Conservation (phyloP, 176 grass and related monocot genomes). For the Calamus simplicifolius region DNA sequence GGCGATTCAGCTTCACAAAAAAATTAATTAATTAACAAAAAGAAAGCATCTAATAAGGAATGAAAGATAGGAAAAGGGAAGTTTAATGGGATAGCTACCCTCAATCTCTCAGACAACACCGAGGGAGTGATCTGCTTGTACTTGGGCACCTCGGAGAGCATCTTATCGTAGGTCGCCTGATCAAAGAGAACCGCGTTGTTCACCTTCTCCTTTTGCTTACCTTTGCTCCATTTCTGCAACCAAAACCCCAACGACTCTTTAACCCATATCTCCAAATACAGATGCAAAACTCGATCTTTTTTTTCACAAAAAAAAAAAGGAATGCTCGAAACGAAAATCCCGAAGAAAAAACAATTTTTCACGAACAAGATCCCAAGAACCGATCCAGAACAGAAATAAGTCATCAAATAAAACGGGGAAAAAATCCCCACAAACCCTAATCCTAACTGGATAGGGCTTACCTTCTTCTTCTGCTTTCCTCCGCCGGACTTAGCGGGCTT, state of each 20-base stretch:
- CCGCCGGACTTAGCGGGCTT: constrained; percentile 7
- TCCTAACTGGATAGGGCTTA: background rate
- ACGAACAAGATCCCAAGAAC: background rate
- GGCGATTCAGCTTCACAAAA: too few relatives aligned
- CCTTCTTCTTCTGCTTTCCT: constrained; percentile 15
- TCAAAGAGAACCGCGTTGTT: constrained; percentile 9
- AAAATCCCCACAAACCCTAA: background rate
- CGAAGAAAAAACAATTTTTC: background rate
- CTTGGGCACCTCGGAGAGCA: constrained; percentile 6
- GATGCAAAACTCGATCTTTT: too few relatives aligned
- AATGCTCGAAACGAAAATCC: background rate
- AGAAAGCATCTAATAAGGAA: too few relatives aligned
- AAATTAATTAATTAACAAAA: too few relatives aligned
- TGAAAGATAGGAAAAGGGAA: too few relatives aligned
- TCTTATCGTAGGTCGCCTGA: constrained; percentile 5
- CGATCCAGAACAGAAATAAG: background rate
- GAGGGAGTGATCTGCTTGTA: constrained; percentile 14
- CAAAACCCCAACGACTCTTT: background rate
- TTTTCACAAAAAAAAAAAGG: too few relatives aligned
- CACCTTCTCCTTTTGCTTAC: constrained; percentile 13
- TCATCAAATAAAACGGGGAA: too few relatives aligned
- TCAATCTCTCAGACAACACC: constrained; percentile 6
- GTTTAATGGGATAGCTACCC: background rate
- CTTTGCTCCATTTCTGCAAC: constrained; percentile 9
- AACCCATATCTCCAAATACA: too few relatives aligned